Conservation (phyloP, 2,329 filamentous ascomycete genomes). For the Xylariaceae sp. region DNA sequence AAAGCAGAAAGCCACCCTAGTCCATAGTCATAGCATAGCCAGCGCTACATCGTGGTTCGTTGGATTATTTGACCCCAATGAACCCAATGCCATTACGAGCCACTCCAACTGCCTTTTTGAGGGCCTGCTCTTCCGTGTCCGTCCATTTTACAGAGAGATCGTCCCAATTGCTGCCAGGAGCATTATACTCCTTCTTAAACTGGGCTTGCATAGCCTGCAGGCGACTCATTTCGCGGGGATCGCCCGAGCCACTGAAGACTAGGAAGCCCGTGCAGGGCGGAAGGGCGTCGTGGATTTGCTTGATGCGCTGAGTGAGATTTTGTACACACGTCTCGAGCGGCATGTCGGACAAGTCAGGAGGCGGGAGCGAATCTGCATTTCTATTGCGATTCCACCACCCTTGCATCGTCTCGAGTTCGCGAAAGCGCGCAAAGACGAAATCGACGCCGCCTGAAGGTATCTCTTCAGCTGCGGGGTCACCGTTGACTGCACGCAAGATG, state of each 20-base stretch:
- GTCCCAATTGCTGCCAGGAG: constrained; percentile 61
- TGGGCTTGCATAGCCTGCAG: constrained; percentile 57
- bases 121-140: constrained; percentile 59
- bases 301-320: constrained; percentile 44
- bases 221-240: constrained; percentile 62
- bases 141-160: constrained; percentile 64
- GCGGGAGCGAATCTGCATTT: constrained; percentile 28
- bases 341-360: constrained; percentile 23
- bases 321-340: constrained; percentile 42
- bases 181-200: constrained; percentile 62
- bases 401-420: constrained; percentile 60
- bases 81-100: constrained; percentile 63
- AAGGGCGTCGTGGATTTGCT: constrained; percentile 51
- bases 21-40: not conserved
- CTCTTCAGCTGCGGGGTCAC: constrained; percentile 53
- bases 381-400: constrained; percentile 65
- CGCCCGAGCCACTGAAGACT: constrained; percentile 62
- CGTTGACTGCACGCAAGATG: constrained; percentile 54
- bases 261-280: constrained; percentile 63
- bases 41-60: no score
- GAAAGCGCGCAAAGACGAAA: constrained; percentile 63
- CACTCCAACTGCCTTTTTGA: constrained; percentile 51
- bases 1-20: not conserved
- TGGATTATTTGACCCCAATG: constrained; percentile 53
- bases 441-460: constrained; percentile 59